phyloP scores from a whole-genome alignment of 1,284 basidiomycete genomes.

The Trichosporon faecale region DNA sequence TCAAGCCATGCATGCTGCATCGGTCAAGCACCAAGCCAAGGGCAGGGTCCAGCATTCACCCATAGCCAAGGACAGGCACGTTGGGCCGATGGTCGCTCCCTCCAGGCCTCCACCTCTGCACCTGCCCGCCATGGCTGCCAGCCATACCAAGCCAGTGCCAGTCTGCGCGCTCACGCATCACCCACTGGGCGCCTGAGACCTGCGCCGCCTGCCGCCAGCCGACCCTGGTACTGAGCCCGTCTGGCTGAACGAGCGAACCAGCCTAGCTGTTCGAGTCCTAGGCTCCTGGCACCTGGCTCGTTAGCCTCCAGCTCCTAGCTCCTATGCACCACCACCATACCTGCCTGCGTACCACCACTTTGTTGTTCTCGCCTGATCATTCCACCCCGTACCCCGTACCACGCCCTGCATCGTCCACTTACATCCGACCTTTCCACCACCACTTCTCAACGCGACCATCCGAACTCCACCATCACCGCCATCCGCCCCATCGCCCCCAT shows the following conservation, averaged over 20 bases:
- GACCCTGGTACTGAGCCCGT: not conserved
- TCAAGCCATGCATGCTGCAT: not conserved
- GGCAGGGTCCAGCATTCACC: not conserved
- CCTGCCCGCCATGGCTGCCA: too few species aligned
- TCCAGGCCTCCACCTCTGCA: not conserved
- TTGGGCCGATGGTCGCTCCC: not conserved
- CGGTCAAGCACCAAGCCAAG: not conserved
- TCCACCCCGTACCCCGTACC: not conserved
- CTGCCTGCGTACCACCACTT: not conserved
- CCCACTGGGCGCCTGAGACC: not conserved
- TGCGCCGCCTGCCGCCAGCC: not conserved
- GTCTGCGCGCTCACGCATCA: not conserved
- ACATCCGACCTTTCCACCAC: not conserved
- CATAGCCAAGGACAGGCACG: not conserved
- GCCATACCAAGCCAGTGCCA: too few species aligned
- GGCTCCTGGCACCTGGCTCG: too few species aligned
- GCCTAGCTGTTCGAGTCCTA: not conserved
- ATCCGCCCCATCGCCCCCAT: not conserved
- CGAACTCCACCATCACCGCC: not conserved
- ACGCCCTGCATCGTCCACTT: not conserved
- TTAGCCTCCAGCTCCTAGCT: not conserved
- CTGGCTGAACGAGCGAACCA: not conserved
- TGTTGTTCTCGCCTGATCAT: conserved; percentile 9
- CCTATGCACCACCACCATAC: not conserved
- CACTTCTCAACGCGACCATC: not conserved